phyloP scores from a whole-genome alignment of 345 rosid genomes.

The Lepidium africanum region DNA sequence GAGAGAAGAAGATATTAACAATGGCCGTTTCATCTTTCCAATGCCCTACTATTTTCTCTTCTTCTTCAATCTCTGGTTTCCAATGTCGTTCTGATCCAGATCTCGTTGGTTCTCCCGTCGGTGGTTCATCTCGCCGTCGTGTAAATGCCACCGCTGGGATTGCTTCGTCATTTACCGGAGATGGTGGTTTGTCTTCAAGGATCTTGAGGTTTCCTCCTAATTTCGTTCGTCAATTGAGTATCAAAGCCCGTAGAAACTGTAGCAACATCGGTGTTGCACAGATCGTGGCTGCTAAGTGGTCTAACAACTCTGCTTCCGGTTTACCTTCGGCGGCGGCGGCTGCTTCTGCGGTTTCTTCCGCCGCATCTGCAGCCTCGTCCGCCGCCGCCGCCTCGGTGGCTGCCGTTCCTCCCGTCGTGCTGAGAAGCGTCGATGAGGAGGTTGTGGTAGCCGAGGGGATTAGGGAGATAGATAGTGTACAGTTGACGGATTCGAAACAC shows the following conservation, averaged over 20 bases:
- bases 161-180: conserved; percentile 32
- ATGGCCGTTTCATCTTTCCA: conserved; percentile 53
- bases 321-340: conserved; percentile 52
- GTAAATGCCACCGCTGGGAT: background rate
- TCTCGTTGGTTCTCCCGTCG: conserved; percentile 36
- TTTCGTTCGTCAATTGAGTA: conserved; percentile 94
- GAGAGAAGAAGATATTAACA: background rate
- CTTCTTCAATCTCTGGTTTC: conserved; percentile 33
- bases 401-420: conserved; percentile 35
- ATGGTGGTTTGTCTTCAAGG: conserved; percentile 60
- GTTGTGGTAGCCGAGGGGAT: conserved; percentile 39
- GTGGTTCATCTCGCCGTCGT: conserved; percentile 33
- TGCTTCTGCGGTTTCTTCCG: conserved; percentile 33
- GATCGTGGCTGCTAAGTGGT: conserved; percentile 96
- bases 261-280: conserved; percentile 99
- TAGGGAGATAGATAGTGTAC: conserved; percentile 43
- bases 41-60: conserved; percentile 22
- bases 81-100: conserved; percentile 76
- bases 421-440: conserved; percentile 28
- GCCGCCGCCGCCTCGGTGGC: conserved; percentile 38
- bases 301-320: conserved; percentile 46
- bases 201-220: conserved; percentile 89
- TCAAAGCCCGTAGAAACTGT: conserved; percentile 93
- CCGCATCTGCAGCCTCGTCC: conserved; percentile 22
- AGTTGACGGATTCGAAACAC: conserved; percentile 29